Base-by-base conservation (phyloP, 257 asterid species). In the Avicennia marina region DNA sequence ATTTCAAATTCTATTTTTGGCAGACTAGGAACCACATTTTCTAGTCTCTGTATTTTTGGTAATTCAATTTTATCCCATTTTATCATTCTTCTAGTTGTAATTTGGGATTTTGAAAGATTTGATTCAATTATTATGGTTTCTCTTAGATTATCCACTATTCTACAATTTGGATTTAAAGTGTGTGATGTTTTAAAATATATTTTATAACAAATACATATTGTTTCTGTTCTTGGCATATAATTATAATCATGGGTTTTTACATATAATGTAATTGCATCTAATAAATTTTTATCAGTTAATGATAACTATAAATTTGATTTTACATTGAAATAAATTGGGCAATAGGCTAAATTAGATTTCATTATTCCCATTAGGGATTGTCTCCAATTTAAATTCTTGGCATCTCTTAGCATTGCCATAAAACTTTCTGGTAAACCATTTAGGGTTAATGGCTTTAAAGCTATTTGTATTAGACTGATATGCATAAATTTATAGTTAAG, bases 401-500 rank as follows among this genome's bases (percentile, higher is more conserved):
- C 63, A 58, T 58, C 53, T 13, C 48, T 13, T 4, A 26, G 27
- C 2, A 47, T 41, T 24, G 53, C 63, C 25, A 58, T 24, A 42
- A 58, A 41, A 17, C 53, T 58, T 11, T 56, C 22, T 10, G 51
- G 62, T 56, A 40, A 56, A 10, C 49, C 38, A 38, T 58, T 19
- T 40, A 42, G 21, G 2, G 52, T 58, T n/a, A 58, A 24, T 2
- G 53, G 53, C 24, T 58, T 58, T 13, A 41, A 41, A 3, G 63
- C 40, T 0, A 58, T 12, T 7, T 53, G 45, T 1, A 56, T 49
- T 36, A 36, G 6, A 24, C 21, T 36, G 10, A 38, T 22, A 56
- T 18, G 49, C 2, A 41, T 24, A 15, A 58, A 58, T 29, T 58
- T 24, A 58, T 58, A 11, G 0, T 2, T 11, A 1, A 0, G 7